Evolutionary conservation across 176 grass and related monocot species (phyloP).

Genomic region (Lolium multiflorum): DNA sequence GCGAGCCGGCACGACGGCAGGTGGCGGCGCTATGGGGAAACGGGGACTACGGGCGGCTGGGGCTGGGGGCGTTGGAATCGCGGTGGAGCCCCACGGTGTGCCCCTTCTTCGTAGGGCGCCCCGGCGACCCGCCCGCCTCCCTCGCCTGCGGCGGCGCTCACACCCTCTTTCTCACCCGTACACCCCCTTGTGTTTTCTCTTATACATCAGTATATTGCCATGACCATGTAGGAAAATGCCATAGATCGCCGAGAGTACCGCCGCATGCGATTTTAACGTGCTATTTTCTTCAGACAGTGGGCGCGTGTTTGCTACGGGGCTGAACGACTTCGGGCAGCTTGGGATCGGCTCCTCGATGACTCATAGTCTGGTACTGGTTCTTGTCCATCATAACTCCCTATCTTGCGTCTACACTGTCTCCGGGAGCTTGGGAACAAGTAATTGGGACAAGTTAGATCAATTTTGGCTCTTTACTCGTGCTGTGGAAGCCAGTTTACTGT

Average conservation of each 20-base stretch:
- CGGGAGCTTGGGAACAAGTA: background rate
- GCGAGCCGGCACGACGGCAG: conserved; percentile 44
- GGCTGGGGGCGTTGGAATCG: conserved; percentile 79
- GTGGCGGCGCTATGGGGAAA: conserved; percentile 92
- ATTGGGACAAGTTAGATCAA: background rate
- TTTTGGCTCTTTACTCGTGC: background rate
- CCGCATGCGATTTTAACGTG: background rate
- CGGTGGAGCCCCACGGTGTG: conserved; percentile 76
- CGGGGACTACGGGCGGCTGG: conserved; percentile 85
- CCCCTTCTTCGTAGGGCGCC: conserved; percentile 63
- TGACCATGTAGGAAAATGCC: background rate
- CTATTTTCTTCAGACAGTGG: conserved; percentile 61
- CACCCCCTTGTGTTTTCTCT: background rate
- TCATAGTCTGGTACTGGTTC: conserved; percentile 62
- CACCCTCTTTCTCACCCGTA: conserved; percentile 91
- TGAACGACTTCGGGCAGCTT: conserved; percentile 91
- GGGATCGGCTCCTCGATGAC: conserved; percentile 63
- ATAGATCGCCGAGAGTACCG: background rate
- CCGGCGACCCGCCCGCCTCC: conserved; percentile 58
- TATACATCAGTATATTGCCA: background rate
- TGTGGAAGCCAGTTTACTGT: background rate
- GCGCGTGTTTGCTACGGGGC: conserved; percentile 78
- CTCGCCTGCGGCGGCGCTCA: conserved; percentile 88
- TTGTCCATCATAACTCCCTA: background rate
- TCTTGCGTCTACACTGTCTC: conserved; percentile 13